phyloP scores from a whole-genome alignment of 2,329 filamentous ascomycete species.

The Rutstroemia sp. region DNA sequence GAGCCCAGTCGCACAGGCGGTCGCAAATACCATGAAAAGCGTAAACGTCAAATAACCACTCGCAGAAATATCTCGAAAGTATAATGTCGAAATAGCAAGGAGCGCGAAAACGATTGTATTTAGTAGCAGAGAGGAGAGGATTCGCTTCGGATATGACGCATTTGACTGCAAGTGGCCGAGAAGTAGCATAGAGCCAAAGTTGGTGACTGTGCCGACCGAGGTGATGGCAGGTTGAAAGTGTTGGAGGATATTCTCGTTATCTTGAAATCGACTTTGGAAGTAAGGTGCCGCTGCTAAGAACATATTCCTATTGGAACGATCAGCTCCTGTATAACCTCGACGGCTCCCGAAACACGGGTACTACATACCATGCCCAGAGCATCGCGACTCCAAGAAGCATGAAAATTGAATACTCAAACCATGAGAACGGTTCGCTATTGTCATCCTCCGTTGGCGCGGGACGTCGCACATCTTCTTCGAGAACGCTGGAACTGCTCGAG shows the following conservation, averaged over 20 bases:
- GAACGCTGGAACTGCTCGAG: conserved; percentile 9
- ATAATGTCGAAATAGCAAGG: conserved; percentile 70
- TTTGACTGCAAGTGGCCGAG: conserved; percentile 73
- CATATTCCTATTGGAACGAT: conserved; percentile 68
- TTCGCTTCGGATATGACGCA: conserved; percentile 83
- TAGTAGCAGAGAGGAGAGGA: conserved; percentile 67
- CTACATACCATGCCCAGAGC: conserved; percentile 87
- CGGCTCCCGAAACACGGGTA: conserved; percentile 2
- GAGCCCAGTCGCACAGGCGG: conserved; percentile 73
- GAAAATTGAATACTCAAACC: conserved; percentile 81
- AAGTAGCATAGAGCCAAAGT: conserved; percentile 66
- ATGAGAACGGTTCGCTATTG: conserved; percentile 57
- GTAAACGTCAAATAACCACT: conserved; percentile 71
- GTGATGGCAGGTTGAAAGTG: conserved; percentile 90
- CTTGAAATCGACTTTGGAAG: conserved; percentile 74
- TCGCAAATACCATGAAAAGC: conserved; percentile 71
- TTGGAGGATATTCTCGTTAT: conserved; percentile 60
- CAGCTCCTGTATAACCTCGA: conserved; percentile 5
- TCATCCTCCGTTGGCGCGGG: conserved; percentile 10
- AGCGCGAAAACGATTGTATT: conserved; percentile 72
- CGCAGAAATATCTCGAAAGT: conserved; percentile 56
- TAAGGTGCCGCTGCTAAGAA: conserved; percentile 93
- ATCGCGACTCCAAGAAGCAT: conserved; percentile 81
- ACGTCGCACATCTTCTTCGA: conserved; percentile 10
- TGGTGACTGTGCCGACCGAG: conserved; percentile 78